phyloP scores from a whole-genome alignment of 805 yeast genomes.

The Teunomyces funiuensis region DNA sequence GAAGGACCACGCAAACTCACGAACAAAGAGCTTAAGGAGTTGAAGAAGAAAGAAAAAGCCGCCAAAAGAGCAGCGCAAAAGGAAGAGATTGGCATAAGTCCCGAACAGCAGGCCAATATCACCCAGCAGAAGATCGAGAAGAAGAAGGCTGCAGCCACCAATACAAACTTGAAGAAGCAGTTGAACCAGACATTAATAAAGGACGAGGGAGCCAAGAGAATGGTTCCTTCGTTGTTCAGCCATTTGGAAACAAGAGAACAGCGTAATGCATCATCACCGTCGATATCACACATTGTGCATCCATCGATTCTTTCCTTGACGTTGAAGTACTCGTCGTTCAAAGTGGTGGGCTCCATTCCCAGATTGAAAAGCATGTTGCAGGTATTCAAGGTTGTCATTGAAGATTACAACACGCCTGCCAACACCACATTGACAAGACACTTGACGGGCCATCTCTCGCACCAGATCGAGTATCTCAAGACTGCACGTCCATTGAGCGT shows the following conservation, averaged over 20 bases:
- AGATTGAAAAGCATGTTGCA: slow-evolving; percentile 82
- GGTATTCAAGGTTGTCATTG: slow-evolving; percentile 77
- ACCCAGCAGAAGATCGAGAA: slow-evolving; percentile 45
- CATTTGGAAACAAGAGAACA: slow-evolving; percentile 81
- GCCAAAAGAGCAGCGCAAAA: slow-evolving; percentile 90
- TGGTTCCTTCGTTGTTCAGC: slow-evolving; percentile 67
- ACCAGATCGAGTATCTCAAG: slow-evolving; percentile 89
- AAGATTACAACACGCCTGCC: slow-evolving; percentile 79
- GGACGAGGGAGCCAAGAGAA: slow-evolving; percentile 36
- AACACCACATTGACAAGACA: slow-evolving; percentile 85
- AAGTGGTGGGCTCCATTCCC: slow-evolving; percentile 85
- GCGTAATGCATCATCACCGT: slow-evolving; percentile 55
- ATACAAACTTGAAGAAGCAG: slow-evolving; percentile 54
- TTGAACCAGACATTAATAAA: slow-evolving; percentile 50
- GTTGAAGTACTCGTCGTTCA: slow-evolving; percentile 76
- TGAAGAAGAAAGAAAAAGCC: slow-evolving; percentile 86
- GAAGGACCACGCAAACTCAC: slow-evolving; percentile 34
- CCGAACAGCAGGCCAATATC: slow-evolving; percentile 43
- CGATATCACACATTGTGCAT: slow-evolving; percentile 71
- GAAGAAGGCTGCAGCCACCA: slow-evolving; percentile 44
- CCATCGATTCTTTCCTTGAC: slow-evolving; percentile 81
- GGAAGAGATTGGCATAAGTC: slow-evolving; percentile 59
- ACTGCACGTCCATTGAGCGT: slow-evolving; percentile 89
- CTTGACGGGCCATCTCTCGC: slow-evolving; percentile 81
- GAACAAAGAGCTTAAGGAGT: slow-evolving; percentile 82